phyloP scores from a whole-genome alignment of 495 filamentous ascomycete species.

The Chaetomium fimeti region DNA sequence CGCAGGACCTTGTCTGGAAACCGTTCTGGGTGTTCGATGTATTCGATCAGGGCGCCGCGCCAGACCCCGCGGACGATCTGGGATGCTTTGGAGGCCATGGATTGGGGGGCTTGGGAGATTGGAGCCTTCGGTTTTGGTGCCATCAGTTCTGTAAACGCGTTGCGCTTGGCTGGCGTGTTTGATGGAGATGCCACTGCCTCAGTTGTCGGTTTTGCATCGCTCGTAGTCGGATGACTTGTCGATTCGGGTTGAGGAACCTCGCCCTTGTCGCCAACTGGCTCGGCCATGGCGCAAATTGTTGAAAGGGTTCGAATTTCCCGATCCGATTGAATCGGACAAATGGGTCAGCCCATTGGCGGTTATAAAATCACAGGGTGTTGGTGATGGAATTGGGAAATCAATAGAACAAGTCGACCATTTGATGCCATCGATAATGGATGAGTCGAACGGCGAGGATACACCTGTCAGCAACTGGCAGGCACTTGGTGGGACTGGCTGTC shows the following conservation, averaged over 20 bases:
- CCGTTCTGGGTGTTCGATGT: conserved; percentile 65
- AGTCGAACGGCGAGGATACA: no score
- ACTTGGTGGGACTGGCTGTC: no score
- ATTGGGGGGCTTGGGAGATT: conserved; percentile 25
- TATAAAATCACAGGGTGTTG: no score
- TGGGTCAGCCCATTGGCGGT: no score
- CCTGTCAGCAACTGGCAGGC: no score
- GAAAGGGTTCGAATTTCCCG: neutral
- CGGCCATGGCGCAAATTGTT: neutral
- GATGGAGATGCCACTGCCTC: neutral
- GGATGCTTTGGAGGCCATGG: conserved; percentile 15
- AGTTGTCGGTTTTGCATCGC: neutral
- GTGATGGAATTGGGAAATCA: no score
- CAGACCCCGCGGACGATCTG: conserved; percentile 33
- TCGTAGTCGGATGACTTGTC: neutral
- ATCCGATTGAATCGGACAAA: neutral
- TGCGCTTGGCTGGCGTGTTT: conserved; percentile 18
- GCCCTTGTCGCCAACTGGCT: neutral
- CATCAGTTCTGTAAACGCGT: conserved; percentile 65
- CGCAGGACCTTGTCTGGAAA: conserved; percentile 67
- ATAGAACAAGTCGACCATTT: no score
- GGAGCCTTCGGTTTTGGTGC: conserved; percentile 52
- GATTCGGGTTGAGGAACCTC: neutral
- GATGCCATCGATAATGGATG: no score
- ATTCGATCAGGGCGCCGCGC: conserved; percentile 66